Evolutionary conservation across 352 stramenopile species (phyloP), one percentile per base, ranked within the genome.

Genomic region (Globisporangium cystogenes): DNA sequence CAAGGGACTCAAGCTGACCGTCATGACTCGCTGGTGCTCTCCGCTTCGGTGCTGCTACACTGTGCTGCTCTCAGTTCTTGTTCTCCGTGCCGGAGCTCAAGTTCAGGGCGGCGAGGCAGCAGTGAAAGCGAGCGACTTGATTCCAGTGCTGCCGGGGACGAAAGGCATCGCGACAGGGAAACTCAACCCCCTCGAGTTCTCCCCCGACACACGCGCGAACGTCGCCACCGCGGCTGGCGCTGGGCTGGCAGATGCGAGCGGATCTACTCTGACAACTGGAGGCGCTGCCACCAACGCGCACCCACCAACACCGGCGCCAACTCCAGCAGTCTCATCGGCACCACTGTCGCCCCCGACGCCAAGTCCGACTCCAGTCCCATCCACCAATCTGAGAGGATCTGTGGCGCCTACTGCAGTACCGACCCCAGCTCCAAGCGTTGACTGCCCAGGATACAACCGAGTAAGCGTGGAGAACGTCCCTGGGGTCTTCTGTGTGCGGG

Each of bases 401-500:
- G 3, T 33, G 18, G 11, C 1, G 15, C 4, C 42, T 44, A 18
- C n/a, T 1, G 16, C n/a, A 39, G 4, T 15, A 10, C 23, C 53
- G n/a, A 29, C 53, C 16, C n/a, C 45, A 15, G 33, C 24, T 11
- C 16, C 36, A 11, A 29, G 26, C 26, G 26, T 2, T 5, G 26
- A 29, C 26, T 27, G n/a, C 20, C 41, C n/a, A 20, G 27, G 43
- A n/a, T 26, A n/a, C n/a, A 21, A 27, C 44, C 16, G 37, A 24
- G 36, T 59, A 16, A 59, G 53, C 53, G 35, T 59, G 36, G 53
- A 59, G 46, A 48, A 47, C n/a, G 53, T 50, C 14, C 41, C 44
- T 1, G 53, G 53, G 18, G 33, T 59, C 7, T 59, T 59, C 45
- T 59, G 53, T 10, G 53, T 53, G 23, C 31, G 21, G 12, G 53